phyloP scores from a whole-genome alignment of 2,329 filamentous ascomycete genomes.

The Epichloe sp. region DNA sequence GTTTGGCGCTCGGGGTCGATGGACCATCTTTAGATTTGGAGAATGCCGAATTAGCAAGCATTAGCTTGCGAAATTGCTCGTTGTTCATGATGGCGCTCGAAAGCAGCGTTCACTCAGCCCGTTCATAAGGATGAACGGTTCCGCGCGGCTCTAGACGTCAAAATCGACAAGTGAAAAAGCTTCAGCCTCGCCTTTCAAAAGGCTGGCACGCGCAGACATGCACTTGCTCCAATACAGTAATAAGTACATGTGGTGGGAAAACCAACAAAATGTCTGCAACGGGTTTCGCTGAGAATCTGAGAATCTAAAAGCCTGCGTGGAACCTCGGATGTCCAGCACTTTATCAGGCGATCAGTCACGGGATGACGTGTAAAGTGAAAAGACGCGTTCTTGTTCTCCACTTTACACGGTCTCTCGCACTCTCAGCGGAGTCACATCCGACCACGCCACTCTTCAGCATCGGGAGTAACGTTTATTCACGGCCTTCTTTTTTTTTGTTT shows the following conservation, averaged over 20 bases:
- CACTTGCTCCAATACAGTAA: too few relatives aligned
- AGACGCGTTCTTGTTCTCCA: too few relatives aligned
- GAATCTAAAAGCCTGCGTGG: too few relatives aligned
- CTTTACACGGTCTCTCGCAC: too few relatives aligned
- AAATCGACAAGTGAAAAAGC: background rate
- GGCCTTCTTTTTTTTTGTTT: background rate
- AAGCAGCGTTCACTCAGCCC: background rate
- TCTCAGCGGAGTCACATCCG: background rate
- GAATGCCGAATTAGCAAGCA: constrained; percentile 38
- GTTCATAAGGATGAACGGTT: background rate
- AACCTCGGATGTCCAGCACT: too few relatives aligned
- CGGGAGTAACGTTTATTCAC: background rate
- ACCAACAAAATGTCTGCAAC: too few relatives aligned
- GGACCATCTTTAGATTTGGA: constrained; percentile 31
- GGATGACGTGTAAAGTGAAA: too few relatives aligned
- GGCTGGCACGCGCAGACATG: too few relatives aligned
- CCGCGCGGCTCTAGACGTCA: too few relatives aligned
- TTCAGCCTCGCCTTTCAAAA: background rate
- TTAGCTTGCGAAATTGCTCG: constrained; percentile 76
- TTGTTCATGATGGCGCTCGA: constrained; percentile 62
- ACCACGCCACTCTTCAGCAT: background rate
- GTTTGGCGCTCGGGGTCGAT: constrained; percentile 20
- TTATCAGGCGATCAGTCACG: too few relatives aligned
- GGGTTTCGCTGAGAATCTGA: too few relatives aligned
- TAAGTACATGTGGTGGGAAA: too few relatives aligned